Evolutionary conservation across 345 rosid species (phyloP).

Genomic region (Carallia brachiata): DNA sequence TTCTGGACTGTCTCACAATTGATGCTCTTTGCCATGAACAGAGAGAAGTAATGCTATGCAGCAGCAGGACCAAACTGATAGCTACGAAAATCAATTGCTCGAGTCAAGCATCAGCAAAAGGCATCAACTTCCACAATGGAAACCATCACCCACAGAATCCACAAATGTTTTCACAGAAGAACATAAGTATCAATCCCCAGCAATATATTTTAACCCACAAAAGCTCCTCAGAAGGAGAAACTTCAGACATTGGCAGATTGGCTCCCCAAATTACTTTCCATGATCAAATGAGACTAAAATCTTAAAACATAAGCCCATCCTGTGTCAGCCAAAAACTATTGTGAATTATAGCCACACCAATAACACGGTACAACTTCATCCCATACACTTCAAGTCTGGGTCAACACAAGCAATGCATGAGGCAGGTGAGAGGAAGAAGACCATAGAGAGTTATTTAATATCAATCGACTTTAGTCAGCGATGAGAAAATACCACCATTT

Average conservation of each 20-base stretch:
- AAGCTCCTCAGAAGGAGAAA: not conserved
- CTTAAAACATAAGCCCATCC: not conserved
- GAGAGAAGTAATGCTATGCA: slow-evolving; percentile 10
- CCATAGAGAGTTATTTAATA: no score
- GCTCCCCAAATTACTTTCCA: slow-evolving; percentile 1
- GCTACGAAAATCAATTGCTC: not conserved
- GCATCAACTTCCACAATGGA: slow-evolving; percentile 14
- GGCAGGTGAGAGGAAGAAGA: not conserved
- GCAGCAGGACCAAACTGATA: slow-evolving; percentile 9
- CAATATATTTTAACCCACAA: not conserved
- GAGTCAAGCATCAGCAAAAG: slow-evolving; percentile 9
- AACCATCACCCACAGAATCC: no score
- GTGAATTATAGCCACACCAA: no score
- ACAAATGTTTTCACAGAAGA: not conserved
- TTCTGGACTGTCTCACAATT: slow-evolving; percentile 20
- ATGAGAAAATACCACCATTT: no score
- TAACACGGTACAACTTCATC: no score
- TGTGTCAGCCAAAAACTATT: slow-evolving; percentile 5
- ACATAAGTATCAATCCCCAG: slow-evolving; percentile 9
- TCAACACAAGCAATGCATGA: not conserved
- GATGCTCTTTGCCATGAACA: slow-evolving; percentile 1
- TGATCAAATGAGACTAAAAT: slow-evolving; percentile 6
- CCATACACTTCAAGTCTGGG: not conserved
- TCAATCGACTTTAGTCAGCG: no score
- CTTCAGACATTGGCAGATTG: not conserved